Conservation (phyloP, 202 grass and related monocot species). For the Eragrostis tef region DNA sequence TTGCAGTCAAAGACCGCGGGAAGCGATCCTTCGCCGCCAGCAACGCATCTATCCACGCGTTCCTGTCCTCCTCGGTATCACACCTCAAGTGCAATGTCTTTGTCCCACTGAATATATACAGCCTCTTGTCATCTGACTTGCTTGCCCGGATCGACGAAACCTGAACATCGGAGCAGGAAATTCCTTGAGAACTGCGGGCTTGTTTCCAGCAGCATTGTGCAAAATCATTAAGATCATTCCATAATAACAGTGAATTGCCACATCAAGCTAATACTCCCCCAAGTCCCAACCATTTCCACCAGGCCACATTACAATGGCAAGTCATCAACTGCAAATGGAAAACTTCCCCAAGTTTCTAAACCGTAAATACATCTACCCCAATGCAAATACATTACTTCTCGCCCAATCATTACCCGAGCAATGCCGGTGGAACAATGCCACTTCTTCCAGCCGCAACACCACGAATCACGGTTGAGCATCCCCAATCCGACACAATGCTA, state of each 20-base stretch:
- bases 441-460: slow-evolving; percentile 32
- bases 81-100: slow-evolving; percentile 90
- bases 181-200: neutral
- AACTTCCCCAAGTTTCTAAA: slow-evolving; percentile 24
- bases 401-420: slow-evolving; percentile 52
- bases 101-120: slow-evolving; percentile 96
- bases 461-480: slow-evolving; percentile 36
- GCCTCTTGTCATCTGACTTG: slow-evolving; percentile 98
- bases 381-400: slow-evolving; percentile 40
- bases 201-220: slow-evolving; percentile 37
- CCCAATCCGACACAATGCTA: slow-evolving; percentile 40
- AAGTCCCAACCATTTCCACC: neutral
- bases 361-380: slow-evolving; percentile 40
- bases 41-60: slow-evolving; percentile 74
- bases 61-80: slow-evolving; percentile 81
- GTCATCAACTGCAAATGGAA: slow-evolving; percentile 34
- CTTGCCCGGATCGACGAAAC: slow-evolving; percentile 88
- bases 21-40: slow-evolving; percentile 71
- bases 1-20: slow-evolving; percentile 58
- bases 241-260: slow-evolving; percentile 2
- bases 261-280: slow-evolving; percentile 19
- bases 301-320: slow-evolving; percentile 25
- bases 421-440: slow-evolving; percentile 34
- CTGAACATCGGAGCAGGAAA: slow-evolving; percentile 57
- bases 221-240: slow-evolving; percentile 28